A percentile compares a stretch with the other conserved stretches of the same genome.
These are phyloP conservation scores for Penicillium lividum DNA, from an alignment of 495 filamentous ascomycete genomes.

Conservation along the genomic window DNA sequence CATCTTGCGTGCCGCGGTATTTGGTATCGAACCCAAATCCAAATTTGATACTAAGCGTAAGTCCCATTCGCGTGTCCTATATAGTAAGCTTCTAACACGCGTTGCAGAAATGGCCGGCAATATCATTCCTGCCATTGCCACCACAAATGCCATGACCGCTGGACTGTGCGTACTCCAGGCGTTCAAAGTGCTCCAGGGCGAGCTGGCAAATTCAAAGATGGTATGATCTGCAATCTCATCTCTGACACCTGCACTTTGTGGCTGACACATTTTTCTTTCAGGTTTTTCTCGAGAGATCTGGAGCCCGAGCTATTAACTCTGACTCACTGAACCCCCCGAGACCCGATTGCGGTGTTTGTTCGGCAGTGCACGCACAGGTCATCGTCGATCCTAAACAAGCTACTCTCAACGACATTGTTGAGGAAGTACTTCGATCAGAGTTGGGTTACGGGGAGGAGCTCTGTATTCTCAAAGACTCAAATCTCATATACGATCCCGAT, in stretches of 20 bases:
- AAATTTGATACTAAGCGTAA: slow-evolving; percentile 93
- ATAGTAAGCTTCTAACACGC: slow-evolving; percentile 4
- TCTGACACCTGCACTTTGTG: background rate
- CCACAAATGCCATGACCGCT: slow-evolving; percentile 95
- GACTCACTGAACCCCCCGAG: slow-evolving; percentile 77
- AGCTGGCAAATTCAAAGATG: slow-evolving; percentile 64
- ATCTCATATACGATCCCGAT: slow-evolving; percentile 82
- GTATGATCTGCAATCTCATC: slow-evolving; percentile 25
- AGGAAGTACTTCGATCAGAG: slow-evolving; percentile 64
- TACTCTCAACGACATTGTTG: slow-evolving; percentile 79
- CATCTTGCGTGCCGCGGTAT: slow-evolving; percentile 82
- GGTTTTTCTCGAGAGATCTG: slow-evolving; percentile 77
- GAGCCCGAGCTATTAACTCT: slow-evolving; percentile 70
- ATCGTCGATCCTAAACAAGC: slow-evolving; percentile 70
- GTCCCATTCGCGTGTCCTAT: slow-evolving; percentile 12
- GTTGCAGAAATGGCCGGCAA: slow-evolving; percentile 89
- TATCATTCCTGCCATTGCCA: slow-evolving; percentile 98
- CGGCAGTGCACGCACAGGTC: slow-evolving; percentile 65
- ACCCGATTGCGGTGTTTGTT: slow-evolving; percentile 78
- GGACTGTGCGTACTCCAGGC: slow-evolving; percentile 90
- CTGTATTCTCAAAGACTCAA: slow-evolving; percentile 68
- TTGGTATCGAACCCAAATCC: slow-evolving; percentile 82
- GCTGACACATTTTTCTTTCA: slow-evolving; percentile 24
- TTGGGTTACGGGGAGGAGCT: slow-evolving; percentile 86
- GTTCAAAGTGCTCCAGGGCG: slow-evolving; percentile 82